Percentiles rank a stretch among this genome's conserved stretches.
phyloP scores from a whole-genome alignment of 2,329 filamentous ascomycete species.

The Diaporthe australafricana region DNA sequence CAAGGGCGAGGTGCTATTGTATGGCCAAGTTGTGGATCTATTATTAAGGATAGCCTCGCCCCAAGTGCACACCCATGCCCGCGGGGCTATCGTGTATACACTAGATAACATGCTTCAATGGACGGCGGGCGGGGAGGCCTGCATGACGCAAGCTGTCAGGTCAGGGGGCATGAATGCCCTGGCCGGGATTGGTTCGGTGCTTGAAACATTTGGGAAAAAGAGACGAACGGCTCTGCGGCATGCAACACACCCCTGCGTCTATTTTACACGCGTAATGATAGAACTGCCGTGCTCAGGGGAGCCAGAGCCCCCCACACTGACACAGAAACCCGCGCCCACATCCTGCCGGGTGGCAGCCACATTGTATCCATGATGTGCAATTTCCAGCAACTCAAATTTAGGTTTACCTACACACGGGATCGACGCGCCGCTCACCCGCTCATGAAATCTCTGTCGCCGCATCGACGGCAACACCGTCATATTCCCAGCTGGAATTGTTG shows the following conservation, averaged over 20 bases:
- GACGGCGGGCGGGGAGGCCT: background rate
- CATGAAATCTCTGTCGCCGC: background rate
- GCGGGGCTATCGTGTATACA: background rate
- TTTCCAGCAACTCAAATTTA: slow-evolving; percentile 15
- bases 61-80: no score
- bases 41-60: background rate
- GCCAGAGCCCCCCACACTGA: background rate
- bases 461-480: background rate
- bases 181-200: background rate
- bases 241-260: slow-evolving; percentile 3
- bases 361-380: background rate
- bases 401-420: background rate
- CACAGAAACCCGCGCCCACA: background rate
- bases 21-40: background rate
- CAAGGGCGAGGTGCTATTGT: background rate
- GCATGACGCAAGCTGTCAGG: slow-evolving; percentile 8
- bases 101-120: background rate
- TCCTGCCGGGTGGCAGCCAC: background rate
- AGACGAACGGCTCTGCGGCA: slow-evolving; percentile 1
- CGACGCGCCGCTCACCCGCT: background rate
- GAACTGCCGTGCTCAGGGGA: background rate
- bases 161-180: background rate
- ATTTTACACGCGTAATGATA: background rate
- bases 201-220: background rate
- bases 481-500: background rate